These are phyloP conservation scores for Talaromyces verruculosus DNA, from an alignment of 2,329 filamentous ascomycete species.

Conservation along the genomic window DNA sequence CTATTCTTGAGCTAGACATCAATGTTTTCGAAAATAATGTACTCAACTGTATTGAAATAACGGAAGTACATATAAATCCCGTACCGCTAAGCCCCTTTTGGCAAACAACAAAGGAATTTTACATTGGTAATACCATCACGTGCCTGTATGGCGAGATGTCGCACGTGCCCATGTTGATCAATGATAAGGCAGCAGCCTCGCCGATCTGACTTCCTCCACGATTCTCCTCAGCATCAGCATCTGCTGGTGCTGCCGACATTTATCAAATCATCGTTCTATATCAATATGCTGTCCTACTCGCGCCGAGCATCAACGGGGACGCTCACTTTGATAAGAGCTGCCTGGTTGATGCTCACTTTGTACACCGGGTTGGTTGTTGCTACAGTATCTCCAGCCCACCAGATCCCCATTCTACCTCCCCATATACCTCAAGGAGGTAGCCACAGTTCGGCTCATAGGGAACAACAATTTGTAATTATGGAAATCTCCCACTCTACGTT, in stretches of 20 bases:
- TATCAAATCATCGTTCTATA: neutral
- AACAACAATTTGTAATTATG: constrained; percentile 39
- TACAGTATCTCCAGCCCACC: constrained; percentile 4
- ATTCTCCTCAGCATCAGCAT: neutral
- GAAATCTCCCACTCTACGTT: neutral
- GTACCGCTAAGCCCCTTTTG: neutral
- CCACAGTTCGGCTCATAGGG: constrained; percentile 19
- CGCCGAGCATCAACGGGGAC: neutral
- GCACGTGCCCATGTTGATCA: neutral
- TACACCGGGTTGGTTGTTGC: constrained; percentile 2
- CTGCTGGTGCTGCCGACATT: neutral
- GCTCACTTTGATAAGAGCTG: neutral
- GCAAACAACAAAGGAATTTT: neutral
- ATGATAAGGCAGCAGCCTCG: neutral
- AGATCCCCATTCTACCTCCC: constrained; percentile 35
- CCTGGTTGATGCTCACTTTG: neutral
- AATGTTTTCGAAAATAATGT: too few species aligned
- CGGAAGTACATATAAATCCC: neutral
- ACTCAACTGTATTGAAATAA: too few species aligned
- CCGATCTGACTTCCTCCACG: neutral
- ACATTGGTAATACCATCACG: neutral
- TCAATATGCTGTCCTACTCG: neutral
- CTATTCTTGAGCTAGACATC: too few species aligned
- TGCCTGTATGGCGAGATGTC: neutral
- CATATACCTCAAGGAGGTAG: constrained; percentile 31